Conservation (phyloP, 179 eudicot species). For the Pouteria campechiana region DNA sequence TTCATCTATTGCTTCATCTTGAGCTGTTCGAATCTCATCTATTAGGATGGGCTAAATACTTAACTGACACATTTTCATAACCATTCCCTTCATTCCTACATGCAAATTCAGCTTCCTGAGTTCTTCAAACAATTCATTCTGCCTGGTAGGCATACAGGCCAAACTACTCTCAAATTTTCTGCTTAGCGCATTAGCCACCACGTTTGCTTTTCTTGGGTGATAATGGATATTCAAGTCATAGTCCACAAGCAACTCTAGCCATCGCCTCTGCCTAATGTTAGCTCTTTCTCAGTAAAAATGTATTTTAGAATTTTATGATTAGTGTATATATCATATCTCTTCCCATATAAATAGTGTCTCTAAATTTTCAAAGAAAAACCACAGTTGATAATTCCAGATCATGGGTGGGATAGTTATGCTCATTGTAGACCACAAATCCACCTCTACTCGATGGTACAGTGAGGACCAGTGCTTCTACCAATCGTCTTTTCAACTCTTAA, state of each 20-base stretch:
- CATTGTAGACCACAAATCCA: neutral
- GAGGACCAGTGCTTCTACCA: neutral
- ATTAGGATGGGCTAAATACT: neutral
- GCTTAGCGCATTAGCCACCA: conserved; percentile 1
- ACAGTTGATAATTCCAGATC: no score
- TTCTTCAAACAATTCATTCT: neutral
- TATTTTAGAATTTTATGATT: no score
- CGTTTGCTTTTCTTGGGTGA: neutral
- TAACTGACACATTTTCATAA: neutral
- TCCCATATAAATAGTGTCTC: neutral
- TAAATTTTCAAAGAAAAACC: neutral
- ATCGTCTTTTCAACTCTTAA: neutral
- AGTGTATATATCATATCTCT: neutral
- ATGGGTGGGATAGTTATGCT: no score
- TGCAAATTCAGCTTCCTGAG: neutral
- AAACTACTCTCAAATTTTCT: neutral
- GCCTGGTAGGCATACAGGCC: no score
- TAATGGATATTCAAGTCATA: neutral
- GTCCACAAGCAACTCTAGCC: neutral
- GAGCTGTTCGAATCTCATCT: neutral
- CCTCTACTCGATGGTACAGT: no score
- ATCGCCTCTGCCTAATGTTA: neutral
- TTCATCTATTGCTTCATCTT: neutral
- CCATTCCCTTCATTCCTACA: neutral
- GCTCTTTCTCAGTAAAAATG: no score